phyloP scores from a whole-genome alignment of 192 early-diverging fungal genomes.

The Rhizophagus clarus region DNA sequence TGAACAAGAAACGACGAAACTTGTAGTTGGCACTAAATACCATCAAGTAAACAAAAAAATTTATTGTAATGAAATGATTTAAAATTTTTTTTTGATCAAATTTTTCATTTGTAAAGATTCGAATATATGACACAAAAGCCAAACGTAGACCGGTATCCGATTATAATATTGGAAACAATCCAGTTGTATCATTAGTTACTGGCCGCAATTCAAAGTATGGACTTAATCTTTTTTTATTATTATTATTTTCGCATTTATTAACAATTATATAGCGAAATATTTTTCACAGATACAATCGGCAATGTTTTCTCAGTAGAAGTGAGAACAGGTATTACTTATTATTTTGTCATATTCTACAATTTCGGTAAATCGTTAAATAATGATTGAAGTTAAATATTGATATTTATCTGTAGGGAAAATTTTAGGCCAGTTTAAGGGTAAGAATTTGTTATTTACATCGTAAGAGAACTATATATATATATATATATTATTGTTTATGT shows the following conservation, averaged over 20 bases:
- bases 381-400: neutral
- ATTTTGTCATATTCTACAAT: too few relatives aligned
- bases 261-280: conserved; percentile 49
- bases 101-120: conserved; percentile 55
- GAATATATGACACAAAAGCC: conserved; percentile 80
- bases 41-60: conserved; percentile 53
- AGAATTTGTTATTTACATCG: neutral
- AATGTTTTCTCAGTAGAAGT: conserved; percentile 64
- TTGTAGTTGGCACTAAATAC: conserved; percentile 73
- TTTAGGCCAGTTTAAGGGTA: conserved; percentile 65
- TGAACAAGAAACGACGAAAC: conserved; percentile 49
- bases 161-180: conserved; percentile 69
- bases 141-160: conserved; percentile 70
- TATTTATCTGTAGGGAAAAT: conserved; percentile 1
- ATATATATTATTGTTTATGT: neutral
- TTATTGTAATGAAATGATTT: neutral
- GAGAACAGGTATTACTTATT: conserved; percentile 45
- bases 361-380: neutral
- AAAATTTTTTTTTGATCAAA: neutral
- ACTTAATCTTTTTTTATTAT: neutral
- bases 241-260: neutral
- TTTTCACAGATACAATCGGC: conserved; percentile 66
- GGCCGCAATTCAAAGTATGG: conserved; percentile 41
- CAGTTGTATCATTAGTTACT: conserved; percentile 56
- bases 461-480: neutral